Evolutionary conservation across 257 asterid genomes (phyloP).

Genomic region (Misopates orontium): DNA sequence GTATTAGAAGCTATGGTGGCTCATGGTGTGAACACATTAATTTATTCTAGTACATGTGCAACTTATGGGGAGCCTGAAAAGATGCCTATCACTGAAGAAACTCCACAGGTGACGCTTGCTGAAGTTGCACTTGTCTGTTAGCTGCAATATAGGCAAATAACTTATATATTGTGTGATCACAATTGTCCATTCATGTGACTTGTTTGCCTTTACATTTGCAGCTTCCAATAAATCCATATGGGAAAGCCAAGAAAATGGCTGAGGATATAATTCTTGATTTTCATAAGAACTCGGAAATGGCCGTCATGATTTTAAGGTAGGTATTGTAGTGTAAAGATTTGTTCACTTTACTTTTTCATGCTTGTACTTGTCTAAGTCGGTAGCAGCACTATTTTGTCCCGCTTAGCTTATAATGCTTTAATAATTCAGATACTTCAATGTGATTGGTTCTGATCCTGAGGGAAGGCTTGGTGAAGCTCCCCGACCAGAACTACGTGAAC

Average conservation of each 20-base stretch:
- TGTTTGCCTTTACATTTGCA: conserved; percentile 34
- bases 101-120: conserved; percentile 24
- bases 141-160: too few species aligned
- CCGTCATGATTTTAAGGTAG: conserved; percentile 90
- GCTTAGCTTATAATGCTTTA: not conserved
- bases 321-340: not conserved
- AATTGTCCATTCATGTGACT: conserved; percentile 1
- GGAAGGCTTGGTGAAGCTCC: conserved; percentile 36
- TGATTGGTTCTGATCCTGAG: conserved; percentile 35
- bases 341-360: not conserved
- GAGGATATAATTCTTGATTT: conserved; percentile 93
- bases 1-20: conserved; percentile 34
- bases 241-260: conserved; percentile 98
- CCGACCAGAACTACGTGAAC: conserved; percentile 32
- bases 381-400: not conserved
- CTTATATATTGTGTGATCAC: conserved; percentile 2
- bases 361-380: not conserved
- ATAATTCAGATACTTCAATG: conserved; percentile 33
- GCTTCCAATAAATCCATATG: conserved; percentile 93
- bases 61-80: conserved; percentile 35
- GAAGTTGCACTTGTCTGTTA: not conserved
- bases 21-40: conserved; percentile 30
- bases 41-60: conserved; percentile 34
- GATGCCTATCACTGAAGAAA: conserved; percentile 33
- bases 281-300: conserved; percentile 84